Conservation (phyloP, 2,329 filamentous ascomycete genomes). For the Elsinoe batatas region DNA sequence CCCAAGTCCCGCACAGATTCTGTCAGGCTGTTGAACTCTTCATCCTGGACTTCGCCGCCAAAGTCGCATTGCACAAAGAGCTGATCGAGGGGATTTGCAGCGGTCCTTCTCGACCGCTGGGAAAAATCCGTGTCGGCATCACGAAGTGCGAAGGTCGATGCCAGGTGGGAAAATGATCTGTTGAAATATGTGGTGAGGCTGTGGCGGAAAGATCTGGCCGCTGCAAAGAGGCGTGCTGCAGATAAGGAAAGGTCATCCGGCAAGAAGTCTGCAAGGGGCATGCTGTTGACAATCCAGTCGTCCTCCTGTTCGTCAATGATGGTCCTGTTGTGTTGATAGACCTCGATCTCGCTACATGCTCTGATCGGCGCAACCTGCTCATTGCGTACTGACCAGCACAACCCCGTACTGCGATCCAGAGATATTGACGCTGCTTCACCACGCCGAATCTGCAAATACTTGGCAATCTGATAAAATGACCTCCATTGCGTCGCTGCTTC, state of each 20-base stretch:
- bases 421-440: constrained; percentile 71
- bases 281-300: constrained; percentile 18
- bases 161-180: constrained; percentile 23
- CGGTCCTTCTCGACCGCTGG: constrained; percentile 7
- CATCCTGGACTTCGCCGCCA: constrained; percentile 68
- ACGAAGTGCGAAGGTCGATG: constrained; percentile 12
- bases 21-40: constrained; percentile 63
- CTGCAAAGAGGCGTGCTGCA: constrained; percentile 17
- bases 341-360: constrained; percentile 68
- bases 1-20: constrained; percentile 57
- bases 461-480: constrained; percentile 73
- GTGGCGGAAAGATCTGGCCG: constrained; percentile 19
- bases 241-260: constrained; percentile 13
- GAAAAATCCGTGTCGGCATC: constrained; percentile 10
- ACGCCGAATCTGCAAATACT: constrained; percentile 77
- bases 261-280: constrained; percentile 17
- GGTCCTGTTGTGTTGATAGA: constrained; percentile 57
- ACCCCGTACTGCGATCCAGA: constrained; percentile 58
- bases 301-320: constrained; percentile 29
- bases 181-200: constrained; percentile 19
- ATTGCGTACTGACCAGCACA: constrained; percentile 76
- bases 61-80: constrained; percentile 75
- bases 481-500: constrained; percentile 79
- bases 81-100: constrained; percentile 49
- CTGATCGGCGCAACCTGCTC: constrained; percentile 72